Percentiles rank a stretch among this genome's conserved stretches.
These are phyloP conservation scores for Blastobotrys elegans DNA, from an alignment of 1,139 yeast species.

Conservation along the genomic window DNA sequence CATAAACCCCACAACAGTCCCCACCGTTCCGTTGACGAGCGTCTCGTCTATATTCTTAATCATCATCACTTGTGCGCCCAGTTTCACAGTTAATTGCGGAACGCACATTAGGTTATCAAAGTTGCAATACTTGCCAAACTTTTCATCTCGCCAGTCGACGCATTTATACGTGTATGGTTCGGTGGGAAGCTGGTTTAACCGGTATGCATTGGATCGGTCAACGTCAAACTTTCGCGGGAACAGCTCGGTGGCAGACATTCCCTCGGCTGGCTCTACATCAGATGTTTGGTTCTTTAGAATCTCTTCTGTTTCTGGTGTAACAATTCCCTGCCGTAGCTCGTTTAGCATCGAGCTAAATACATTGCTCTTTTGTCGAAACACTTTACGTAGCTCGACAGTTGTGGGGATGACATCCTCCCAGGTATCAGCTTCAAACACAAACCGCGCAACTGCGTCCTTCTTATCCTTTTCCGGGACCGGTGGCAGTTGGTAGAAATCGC, in stretches of 20 bases:
- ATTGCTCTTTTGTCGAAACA: constrained; percentile 90
- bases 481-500: constrained; percentile 84
- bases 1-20: constrained; percentile 74
- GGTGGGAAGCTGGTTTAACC: constrained; percentile 52
- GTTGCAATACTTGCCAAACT: constrained; percentile 12
- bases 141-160: constrained; percentile 52
- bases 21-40: constrained; percentile 89
- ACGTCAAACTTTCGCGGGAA: constrained; percentile 84
- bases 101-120: constrained; percentile 65
- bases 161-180: constrained; percentile 47
- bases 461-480: constrained; percentile 47
- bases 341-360: constrained; percentile 79
- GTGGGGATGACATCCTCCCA: constrained; percentile 66
- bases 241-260: constrained; percentile 80
- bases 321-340: constrained; percentile 73
- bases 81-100: constrained; percentile 60
- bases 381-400: constrained; percentile 68
- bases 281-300: constrained; percentile 57
- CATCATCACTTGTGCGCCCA: constrained; percentile 95
- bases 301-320: constrained; percentile 48
- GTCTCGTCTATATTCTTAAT: constrained; percentile 83
- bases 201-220: constrained; percentile 61
- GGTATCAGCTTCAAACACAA: constrained; percentile 71
- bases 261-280: constrained; percentile 49
- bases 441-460: constrained; percentile 33